These are phyloP conservation scores for Carpinus fangiana DNA, from an alignment of 306 rosid species.

Conservation along the genomic window DNA sequence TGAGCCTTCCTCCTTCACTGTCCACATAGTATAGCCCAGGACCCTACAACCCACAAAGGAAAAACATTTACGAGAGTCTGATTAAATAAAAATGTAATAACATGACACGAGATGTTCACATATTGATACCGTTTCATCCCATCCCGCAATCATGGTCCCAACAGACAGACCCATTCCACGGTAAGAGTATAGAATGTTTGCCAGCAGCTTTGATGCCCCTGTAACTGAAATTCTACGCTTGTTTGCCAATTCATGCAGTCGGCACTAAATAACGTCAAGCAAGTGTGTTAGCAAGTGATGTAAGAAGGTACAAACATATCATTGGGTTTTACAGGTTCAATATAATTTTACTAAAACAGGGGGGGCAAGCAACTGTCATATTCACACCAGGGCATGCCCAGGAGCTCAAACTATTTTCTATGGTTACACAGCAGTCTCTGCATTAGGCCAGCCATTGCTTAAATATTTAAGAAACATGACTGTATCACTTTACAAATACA, in stretches of 20 bases:
- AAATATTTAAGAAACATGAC: background rate
- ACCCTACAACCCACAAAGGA: slow-evolving; percentile 49
- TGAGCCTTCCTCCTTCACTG: slow-evolving; percentile 97
- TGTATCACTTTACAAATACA: background rate
- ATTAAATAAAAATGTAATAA: background rate
- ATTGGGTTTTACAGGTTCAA: background rate
- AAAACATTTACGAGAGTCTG: slow-evolving; percentile 1
- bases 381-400: background rate
- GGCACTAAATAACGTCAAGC: slow-evolving; percentile 49
- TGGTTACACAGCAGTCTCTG: background rate
- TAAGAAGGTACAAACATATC: background rate
- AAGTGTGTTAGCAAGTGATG: slow-evolving; percentile 13
- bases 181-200: slow-evolving; percentile 92
- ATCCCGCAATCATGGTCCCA: slow-evolving; percentile 99
- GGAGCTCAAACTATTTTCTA: background rate
- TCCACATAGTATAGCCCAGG: slow-evolving; percentile 95
- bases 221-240: slow-evolving; percentile 93
- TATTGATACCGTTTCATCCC: slow-evolving; percentile 89
- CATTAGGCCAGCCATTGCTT: background rate
- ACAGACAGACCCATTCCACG: slow-evolving; percentile 98
- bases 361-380: background rate
- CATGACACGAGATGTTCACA: background rate
- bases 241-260: slow-evolving; percentile 87
- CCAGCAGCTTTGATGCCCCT: slow-evolving; percentile 92
- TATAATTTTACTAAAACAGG: background rate